Percentiles rank a stretch among this genome's conserved stretches.
Conservation (phyloP, 2,329 filamentous ascomycete species). For the Scytalidium lignicola region DNA sequence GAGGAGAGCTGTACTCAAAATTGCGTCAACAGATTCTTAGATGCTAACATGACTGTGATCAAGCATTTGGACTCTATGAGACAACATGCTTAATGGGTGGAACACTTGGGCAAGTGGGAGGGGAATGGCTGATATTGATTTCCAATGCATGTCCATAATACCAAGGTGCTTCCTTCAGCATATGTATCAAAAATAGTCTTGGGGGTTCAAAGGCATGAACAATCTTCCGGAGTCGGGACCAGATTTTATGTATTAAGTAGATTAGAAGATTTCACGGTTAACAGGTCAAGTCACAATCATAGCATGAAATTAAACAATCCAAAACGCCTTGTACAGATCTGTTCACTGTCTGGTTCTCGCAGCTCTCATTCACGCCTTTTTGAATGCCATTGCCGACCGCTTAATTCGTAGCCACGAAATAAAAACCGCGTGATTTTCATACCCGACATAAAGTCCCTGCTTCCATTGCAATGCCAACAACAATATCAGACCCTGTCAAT, state of each 20-base stretch:
- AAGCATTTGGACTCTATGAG: constrained; percentile 71
- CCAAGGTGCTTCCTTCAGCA: no score
- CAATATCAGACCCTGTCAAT: constrained; percentile 42
- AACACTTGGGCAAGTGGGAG: not conserved
- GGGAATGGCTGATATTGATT: not conserved
- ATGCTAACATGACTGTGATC: constrained; percentile 80
- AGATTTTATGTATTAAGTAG: not conserved
- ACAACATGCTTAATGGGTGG: constrained; percentile 15
- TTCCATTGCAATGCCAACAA: constrained; percentile 30
- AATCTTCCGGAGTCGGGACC: no score
- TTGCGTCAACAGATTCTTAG: constrained; percentile 91
- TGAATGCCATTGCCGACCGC: constrained; percentile 24
- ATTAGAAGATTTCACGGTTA: not conserved
- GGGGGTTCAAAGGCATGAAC: no score
- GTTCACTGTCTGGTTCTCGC: not conserved
- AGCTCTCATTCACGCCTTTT: constrained; percentile 26
- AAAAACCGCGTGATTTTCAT: constrained; percentile 11
- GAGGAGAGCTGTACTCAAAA: constrained; percentile 86
- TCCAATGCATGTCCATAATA: no score
- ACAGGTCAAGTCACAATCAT: not conserved
- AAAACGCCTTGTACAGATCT: not conserved
- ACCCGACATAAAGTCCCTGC: constrained; percentile 19
- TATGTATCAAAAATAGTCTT: no score
- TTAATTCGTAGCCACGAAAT: constrained; percentile 19
- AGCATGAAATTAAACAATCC: not conserved